These are phyloP conservation scores for Atkinsonella hypoxylon DNA, from an alignment of 2,329 filamentous ascomycete species.

Conservation along the genomic window DNA sequence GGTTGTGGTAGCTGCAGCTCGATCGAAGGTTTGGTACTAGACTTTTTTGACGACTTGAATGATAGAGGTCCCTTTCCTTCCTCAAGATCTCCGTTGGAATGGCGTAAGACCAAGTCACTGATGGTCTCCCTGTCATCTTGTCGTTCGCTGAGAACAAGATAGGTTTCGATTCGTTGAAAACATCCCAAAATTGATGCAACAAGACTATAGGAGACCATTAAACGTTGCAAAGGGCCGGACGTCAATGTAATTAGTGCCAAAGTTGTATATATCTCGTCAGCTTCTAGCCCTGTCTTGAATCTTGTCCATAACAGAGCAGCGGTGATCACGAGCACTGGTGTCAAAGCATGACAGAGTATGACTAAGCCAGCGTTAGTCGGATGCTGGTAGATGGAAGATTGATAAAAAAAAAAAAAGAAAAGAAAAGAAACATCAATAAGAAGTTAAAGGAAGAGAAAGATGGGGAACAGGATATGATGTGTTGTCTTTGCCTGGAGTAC, in stretches of 20 bases:
- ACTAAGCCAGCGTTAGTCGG: too few relatives aligned
- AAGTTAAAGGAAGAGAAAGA: not conserved
- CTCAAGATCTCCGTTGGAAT: constrained; percentile 9
- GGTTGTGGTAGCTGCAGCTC: not conserved
- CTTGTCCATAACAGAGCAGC: constrained; percentile 9
- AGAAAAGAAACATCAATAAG: not conserved
- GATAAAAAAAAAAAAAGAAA: not conserved
- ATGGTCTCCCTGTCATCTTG: constrained; percentile 10
- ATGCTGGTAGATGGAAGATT: too few relatives aligned
- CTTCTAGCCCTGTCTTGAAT: constrained; percentile 1
- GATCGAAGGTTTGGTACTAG: not conserved
- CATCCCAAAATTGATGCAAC: constrained; percentile 5
- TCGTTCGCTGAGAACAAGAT: constrained; percentile 6
- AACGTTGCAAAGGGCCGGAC: constrained; percentile 1
- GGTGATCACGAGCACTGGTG: constrained; percentile 8
- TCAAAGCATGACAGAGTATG: constrained; percentile 2
- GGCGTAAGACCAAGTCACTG: constrained; percentile 27
- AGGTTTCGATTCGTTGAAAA: constrained; percentile 8
- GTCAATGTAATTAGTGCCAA: constrained; percentile 8
- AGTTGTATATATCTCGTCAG: constrained; percentile 6
- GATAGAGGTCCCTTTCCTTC: not conserved
- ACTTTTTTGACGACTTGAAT: constrained; percentile 14
- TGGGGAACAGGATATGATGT: not conserved
- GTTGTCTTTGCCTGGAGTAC: not conserved
- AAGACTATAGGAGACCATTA: constrained; percentile 5